A percentile compares a stretch with the other conserved stretches of the same genome.
These are phyloP conservation scores for Obba rivulosa DNA, from an alignment of 768 basidiomycete species.

Conservation along the genomic window DNA sequence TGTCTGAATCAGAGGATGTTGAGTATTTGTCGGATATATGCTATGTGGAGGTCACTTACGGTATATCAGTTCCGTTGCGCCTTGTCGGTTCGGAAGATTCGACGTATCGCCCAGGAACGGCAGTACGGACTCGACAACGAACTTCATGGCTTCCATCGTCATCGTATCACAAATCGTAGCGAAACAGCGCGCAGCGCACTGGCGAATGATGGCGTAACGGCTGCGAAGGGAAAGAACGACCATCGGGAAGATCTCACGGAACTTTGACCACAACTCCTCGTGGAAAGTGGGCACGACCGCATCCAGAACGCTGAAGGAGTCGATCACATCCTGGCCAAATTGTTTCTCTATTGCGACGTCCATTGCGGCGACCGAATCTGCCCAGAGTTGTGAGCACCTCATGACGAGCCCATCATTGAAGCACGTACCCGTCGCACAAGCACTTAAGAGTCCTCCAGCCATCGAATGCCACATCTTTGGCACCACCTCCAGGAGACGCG, in stretches of 20 bases:
- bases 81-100: slow-evolving; percentile 73
- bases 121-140: slow-evolving; percentile 80
- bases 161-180: slow-evolving; percentile 85
- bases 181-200: slow-evolving; percentile 81
- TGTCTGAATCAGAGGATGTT: slow-evolving; percentile 46
- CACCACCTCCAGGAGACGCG: slow-evolving; percentile 65
- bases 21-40: slow-evolving; percentile 1
- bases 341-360: slow-evolving; percentile 66
- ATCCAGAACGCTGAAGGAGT: slow-evolving; percentile 86
- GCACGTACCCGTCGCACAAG: slow-evolving; percentile 59
- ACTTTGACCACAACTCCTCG: slow-evolving; percentile 58
- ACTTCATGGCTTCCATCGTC: slow-evolving; percentile 81
- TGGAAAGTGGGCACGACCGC: slow-evolving; percentile 76
- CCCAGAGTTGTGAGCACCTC: neutral
- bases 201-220: slow-evolving; percentile 83
- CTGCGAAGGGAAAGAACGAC: slow-evolving; percentile 77
- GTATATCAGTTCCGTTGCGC: slow-evolving; percentile 84
- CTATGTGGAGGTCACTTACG: slow-evolving; percentile 55
- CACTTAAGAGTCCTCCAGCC: slow-evolving; percentile 67
- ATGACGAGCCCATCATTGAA: slow-evolving; percentile 12
- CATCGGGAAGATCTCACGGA: slow-evolving; percentile 70
- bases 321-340: slow-evolving; percentile 85
- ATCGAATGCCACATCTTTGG: slow-evolving; percentile 96
- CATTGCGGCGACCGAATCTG: slow-evolving; percentile 52
- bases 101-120: slow-evolving; percentile 79